Conservation (phyloP, 2,329 filamentous ascomycete species). For the Epichloe coenophiala region DNA sequence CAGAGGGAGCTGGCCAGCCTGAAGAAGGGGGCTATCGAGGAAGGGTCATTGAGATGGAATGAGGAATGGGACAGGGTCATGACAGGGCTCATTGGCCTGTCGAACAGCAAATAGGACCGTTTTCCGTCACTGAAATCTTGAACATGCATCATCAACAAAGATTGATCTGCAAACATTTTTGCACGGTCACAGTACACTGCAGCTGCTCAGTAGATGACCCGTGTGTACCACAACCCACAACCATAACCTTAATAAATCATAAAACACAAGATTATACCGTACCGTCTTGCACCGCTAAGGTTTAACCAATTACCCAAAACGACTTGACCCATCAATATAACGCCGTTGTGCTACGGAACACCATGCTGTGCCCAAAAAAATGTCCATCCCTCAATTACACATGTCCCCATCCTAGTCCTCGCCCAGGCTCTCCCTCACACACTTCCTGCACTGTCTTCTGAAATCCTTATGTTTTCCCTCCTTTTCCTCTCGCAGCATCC, state of each 20-base stretch:
- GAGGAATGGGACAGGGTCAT: conserved; percentile 85
- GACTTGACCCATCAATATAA: not conserved
- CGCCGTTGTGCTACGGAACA: not conserved
- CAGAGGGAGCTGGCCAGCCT: conserved; percentile 43
- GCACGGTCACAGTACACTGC: not conserved
- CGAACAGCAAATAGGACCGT: conserved; percentile 4
- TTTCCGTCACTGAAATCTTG: not conserved
- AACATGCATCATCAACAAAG: not conserved
- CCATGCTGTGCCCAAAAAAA: not conserved
- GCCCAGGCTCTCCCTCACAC: conserved; percentile 69
- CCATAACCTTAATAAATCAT: not conserved
- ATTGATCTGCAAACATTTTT: not conserved
- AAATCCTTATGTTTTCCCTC: conserved; percentile 55
- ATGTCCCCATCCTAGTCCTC: conserved; percentile 36
- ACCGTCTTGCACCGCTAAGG: not conserved
- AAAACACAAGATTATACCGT: not conserved
- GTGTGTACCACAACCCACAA: not conserved
- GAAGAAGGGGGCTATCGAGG: conserved; percentile 55
- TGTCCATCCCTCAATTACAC: not conserved
- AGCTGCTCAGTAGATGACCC: not conserved
- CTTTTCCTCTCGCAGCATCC: conserved; percentile 69
- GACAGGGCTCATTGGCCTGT: conserved; percentile 51
- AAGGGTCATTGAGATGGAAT: conserved; percentile 73
- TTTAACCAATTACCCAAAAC: not conserved
- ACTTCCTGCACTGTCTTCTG: conserved; percentile 60